Evolutionary conservation across 345 rosid genomes (phyloP).

Genomic region (Psidium guajava): DNA sequence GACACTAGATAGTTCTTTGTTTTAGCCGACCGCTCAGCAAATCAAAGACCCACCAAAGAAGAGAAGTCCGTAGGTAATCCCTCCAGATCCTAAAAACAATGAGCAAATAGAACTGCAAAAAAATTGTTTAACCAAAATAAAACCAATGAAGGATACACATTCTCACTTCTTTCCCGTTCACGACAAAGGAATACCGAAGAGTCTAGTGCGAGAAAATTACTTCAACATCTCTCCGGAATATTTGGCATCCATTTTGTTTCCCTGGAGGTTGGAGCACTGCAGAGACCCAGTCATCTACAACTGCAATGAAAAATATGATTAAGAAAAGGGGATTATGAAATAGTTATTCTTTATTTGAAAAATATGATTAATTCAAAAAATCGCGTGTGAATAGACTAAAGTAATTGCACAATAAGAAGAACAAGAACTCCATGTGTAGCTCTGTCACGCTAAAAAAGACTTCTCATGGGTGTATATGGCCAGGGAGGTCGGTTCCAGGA

Average conservation of each 20-base stretch:
- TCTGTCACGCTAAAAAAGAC: background rate
- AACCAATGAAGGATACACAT: background rate
- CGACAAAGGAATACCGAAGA: background rate
- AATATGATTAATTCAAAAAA: background rate
- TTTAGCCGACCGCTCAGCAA: background rate
- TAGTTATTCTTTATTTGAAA: background rate
- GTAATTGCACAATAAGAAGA: background rate
- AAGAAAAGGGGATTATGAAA: background rate
- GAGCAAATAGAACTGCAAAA: background rate
- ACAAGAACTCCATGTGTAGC: background rate
- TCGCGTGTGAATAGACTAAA: background rate
- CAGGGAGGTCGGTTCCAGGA: no score
- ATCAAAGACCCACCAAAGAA: background rate
- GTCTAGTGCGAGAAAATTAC: background rate
- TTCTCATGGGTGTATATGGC: background rate
- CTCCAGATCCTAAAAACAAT: background rate
- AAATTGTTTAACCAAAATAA: background rate
- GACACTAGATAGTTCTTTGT: background rate
- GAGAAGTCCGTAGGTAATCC: background rate
- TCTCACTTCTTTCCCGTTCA: background rate
- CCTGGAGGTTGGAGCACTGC: background rate
- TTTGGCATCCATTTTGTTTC: slow-evolving; percentile 3
- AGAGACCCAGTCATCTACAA: background rate
- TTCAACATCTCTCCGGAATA: background rate
- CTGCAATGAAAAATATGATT: background rate